Evolutionary conservation across 2,329 filamentous ascomycete genomes (phyloP), one percentile per base, ranked within the genome.

Genomic region (Penicillium sp.): DNA sequence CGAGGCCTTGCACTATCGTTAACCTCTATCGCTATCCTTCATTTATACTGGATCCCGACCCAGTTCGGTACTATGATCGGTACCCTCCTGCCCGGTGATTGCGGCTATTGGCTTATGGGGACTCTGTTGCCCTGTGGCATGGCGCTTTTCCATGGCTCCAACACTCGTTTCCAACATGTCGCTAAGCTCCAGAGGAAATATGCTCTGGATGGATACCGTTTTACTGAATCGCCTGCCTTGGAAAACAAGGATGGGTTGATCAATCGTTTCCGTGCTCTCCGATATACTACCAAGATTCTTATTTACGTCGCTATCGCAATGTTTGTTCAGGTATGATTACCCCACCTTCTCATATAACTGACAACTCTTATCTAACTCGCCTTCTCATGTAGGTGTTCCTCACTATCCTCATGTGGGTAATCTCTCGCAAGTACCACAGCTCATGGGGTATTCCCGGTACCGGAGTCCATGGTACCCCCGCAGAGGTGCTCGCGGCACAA

Each of bases 41-140:
- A 78, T 62, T 59, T 77, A 17, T 78, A 77, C 61, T 72, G 69
- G 64, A 61, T 70, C 33, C 60, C 70, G 10, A 69, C 69, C 31
- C 71, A 77, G 56, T 65, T 75, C 33, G 72, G 68, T 17, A 71
- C 70, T 49, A 69, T 74, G 53, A 60, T 77, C 8, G 74, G 74
- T 33, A 58, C 72, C 6, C 56, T 66, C 25, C 68, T 76, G 57
- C 82, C 84, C 0, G 83, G 83, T 52, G 75, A 79, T 21, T 77
- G 78, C 17, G 83, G 87, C 70, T 89, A 80, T 69, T 89, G 86
- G 84, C 80, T 87, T 70, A 89, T 89, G 86, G 82, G 83, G 60
- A 77, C 85, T 55, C 86, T 84, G 69, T 75, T 89, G 3, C 86
- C 86, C 12, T 81, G 85, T 48, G 86, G 86, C 25, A 84, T 89